Base-by-base conservation (phyloP, 495 filamentous ascomycete genomes). In the Penicillium subrubescens region DNA sequence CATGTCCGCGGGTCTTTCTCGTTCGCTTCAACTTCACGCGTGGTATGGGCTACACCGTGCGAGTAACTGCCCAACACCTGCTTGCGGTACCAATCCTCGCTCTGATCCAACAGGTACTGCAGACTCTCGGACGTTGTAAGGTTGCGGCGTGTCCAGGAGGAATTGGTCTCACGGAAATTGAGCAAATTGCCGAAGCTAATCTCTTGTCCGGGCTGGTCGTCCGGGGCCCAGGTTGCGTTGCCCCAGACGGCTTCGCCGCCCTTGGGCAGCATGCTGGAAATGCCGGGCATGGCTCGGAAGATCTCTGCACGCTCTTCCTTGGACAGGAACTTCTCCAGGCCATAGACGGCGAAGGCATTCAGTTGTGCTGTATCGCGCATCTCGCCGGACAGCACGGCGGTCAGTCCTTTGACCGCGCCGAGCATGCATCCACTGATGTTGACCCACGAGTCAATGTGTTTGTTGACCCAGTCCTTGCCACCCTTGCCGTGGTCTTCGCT, bases 381-480 rank as follows among this genome's bases (percentile, higher is more conserved):
- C 78, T 99, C 95, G 34, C 95, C 95, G 0, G 93, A 97, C 0
- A 98, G 84, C 8, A 98, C 86, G 10, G 95, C 96, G 1, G 95
- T 90, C 25, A 97, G 77, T 51, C 92, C 93, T 82, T 99, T 99
- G 58, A 92, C 83, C 2, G 95, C 94, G 19, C 95, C 95, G 8
- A 99, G 88, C 94, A 99, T 97, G 74, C 93, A 98, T 19, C 95
- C 95, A 64, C 90, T 94, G 73, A 99, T 93, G 73, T 99, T 99
- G 77, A 99, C 94, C 92, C 96, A 98, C 23, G 91, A 89, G 63
- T 95, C 96, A 55, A 99, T 86, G 73, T 97, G 86, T 25, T 82
- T 83, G 46, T 99, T 93, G 1, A 98, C 96, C 95, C 95, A 99
- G 65, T 87, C 83, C 15, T 88, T 83, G 6, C 95, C 95, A 8